Percentiles rank a stretch among this genome's conserved stretches.
Conservation (phyloP, 257 asterid species). For the Ophiorrhiza pumila region DNA sequence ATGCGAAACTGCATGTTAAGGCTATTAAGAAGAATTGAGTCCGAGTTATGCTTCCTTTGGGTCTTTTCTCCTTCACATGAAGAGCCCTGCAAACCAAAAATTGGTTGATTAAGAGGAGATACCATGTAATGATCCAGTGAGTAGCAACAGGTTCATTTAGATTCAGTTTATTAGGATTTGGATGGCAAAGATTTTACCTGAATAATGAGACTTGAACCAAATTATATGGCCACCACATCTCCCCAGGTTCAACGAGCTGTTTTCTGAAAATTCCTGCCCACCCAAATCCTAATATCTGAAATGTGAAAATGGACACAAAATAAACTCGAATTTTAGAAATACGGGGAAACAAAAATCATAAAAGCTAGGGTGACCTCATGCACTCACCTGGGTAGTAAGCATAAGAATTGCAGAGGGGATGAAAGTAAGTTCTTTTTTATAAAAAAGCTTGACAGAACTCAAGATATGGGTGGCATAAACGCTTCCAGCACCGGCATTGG, state of each 20-base stretch:
- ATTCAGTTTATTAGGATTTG: too few species aligned
- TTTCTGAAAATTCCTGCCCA: conserved; percentile 62
- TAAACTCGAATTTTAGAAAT: too few species aligned
- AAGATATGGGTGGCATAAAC: conserved; percentile 52
- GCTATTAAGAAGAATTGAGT: conserved; percentile 49
- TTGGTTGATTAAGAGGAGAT: too few species aligned
- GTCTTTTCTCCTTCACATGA: conserved; percentile 40
- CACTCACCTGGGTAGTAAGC: conserved; percentile 47
- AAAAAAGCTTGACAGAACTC: conserved; percentile 46
- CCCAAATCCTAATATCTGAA: conserved; percentile 51
- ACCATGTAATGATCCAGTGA: too few species aligned
- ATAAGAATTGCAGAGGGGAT: conserved; percentile 34
- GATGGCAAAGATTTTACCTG: too few species aligned
- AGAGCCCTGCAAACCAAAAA: conserved; percentile 36
- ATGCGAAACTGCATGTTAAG: conserved; percentile 29
- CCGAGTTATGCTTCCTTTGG: conserved; percentile 29
- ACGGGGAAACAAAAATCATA: too few species aligned
- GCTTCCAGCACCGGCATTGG: conserved; percentile 45
- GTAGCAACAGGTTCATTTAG: too few species aligned
- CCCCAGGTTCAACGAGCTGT: conserved; percentile 48
- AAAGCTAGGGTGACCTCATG: too few species aligned
- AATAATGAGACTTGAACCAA: conserved; percentile 59
- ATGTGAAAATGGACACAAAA: background rate
- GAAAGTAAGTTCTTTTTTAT: conserved; percentile 30
- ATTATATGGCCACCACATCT: conserved; percentile 64